Percentiles rank a stretch among this genome's conserved stretches.
Evolutionary conservation across 805 yeast genomes (phyloP).

Genomic region (Candida pini): DNA sequence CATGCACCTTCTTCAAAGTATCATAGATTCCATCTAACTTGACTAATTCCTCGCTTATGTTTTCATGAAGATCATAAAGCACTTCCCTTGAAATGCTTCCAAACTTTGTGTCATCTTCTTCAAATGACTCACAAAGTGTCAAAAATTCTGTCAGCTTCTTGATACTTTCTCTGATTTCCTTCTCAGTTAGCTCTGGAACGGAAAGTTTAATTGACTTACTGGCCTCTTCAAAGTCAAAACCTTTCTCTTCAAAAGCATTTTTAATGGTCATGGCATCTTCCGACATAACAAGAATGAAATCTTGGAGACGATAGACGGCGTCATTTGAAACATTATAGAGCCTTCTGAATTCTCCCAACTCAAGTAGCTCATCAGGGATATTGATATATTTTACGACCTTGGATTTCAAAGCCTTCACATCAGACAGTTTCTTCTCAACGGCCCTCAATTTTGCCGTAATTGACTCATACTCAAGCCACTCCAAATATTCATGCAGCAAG

Average conservation of each 20-base stretch:
- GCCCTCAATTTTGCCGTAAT: constrained; percentile 41
- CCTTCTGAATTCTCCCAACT: constrained; percentile 37
- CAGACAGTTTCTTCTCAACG: constrained; percentile 31
- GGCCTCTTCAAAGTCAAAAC: constrained; percentile 48
- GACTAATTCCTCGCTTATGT: constrained; percentile 12
- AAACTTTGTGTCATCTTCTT: constrained; percentile 16
- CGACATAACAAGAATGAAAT: constrained; percentile 38
- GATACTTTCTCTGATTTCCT: constrained; percentile 23
- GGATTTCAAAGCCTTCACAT: constrained; percentile 22
- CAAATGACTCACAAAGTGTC: constrained; percentile 24
- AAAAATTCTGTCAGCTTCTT: constrained; percentile 23
- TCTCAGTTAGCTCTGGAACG: constrained; percentile 22
- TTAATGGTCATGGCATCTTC: constrained; percentile 39
- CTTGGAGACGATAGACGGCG: constrained; percentile 38
- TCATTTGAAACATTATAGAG: constrained; percentile 38
- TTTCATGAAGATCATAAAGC: constrained; percentile 21
- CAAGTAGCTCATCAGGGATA: constrained; percentile 42
- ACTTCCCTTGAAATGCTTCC: constrained; percentile 15
- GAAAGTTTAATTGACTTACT: constrained; percentile 36
- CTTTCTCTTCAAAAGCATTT: constrained; percentile 37
- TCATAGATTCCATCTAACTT: constrained; percentile 11
- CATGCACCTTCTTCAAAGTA: constrained; percentile 22
- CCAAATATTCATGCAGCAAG: constrained; percentile 46
- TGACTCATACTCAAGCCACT: constrained; percentile 76
- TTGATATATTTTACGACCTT: constrained; percentile 34